Evolutionary conservation across 2,329 filamentous ascomycete species (phyloP), one percentile per base, ranked within the genome.

Genomic region (Myriosclerotinia scirpicola): DNA sequence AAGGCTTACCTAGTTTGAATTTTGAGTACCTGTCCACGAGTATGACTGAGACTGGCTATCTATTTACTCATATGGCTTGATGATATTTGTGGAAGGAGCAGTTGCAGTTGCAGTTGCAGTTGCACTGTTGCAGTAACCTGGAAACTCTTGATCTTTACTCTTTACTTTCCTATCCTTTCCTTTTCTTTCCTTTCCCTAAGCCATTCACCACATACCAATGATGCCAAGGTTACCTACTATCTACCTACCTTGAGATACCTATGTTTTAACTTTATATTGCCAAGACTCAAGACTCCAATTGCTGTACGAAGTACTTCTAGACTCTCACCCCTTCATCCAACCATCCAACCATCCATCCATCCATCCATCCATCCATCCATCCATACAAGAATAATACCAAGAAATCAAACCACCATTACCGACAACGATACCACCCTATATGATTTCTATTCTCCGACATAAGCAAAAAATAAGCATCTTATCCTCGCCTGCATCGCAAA

Each of bases 1-100:
- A 48, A 59, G 11, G 42, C 56, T 59, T 48, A 59, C 56, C 56
- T 59, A 14, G 55, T 1, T 36, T n/a, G 40, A n/a, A n/a, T n/a
- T n/a, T n/a, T n/a, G n/a, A n/a, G n/a, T n/a, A n/a, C n/a, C n/a
- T n/a, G n/a, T n/a, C n/a, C n/a, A n/a, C n/a, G n/a, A n/a, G n/a
- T n/a, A n/a, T n/a, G n/a, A 8, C 36, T 36, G 42, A 46, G 22
- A 17, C 26, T 46, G 36, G 26, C 26, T 26, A 26, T 26, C 26
- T 26, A 26, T 26, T 3, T 26, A 26, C 26, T 26, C 26, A 26
- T 26, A 55, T 17, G 53, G 36, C n/a, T 55, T 17, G n/a, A 40
- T 26, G 14, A 22, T 26, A 44, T 44, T 14, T 44, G 6, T 17
- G 40, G 17, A 11, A 46, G 15, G 17, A 2, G 44, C 20, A n/a